phyloP scores from a whole-genome alignment of 2,329 filamentous ascomycete species.

The Cryphonectria radicalis region DNA sequence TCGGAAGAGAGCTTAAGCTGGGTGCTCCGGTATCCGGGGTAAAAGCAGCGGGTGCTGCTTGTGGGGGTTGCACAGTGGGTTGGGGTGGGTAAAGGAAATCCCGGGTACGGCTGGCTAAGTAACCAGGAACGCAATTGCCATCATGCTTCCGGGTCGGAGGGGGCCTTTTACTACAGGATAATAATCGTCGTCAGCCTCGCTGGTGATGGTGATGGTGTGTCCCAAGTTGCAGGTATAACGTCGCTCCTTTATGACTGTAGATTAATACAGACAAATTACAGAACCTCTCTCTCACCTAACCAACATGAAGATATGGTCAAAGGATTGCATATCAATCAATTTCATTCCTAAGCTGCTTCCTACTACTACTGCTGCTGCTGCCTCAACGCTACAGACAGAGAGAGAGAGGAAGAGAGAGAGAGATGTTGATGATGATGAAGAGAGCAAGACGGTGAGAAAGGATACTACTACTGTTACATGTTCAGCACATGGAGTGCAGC shows the following conservation, averaged over 20 bases:
- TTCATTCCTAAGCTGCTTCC: background rate
- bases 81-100: constrained; percentile 14
- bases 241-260: too few species aligned
- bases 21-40: background rate
- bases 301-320: background rate
- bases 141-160: background rate
- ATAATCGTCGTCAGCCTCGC: background rate
- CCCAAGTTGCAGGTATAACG: background rate
- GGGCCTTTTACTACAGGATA: background rate
- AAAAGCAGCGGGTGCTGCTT: background rate
- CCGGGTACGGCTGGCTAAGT: background rate
- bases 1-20: constrained; percentile 24
- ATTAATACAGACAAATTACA: background rate
- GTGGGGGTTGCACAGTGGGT: background rate
- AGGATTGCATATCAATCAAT: background rate
- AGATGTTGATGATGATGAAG: too few species aligned
- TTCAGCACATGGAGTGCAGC: background rate
- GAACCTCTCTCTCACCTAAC: background rate
- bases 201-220: background rate
- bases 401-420: background rate
- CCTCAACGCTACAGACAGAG: background rate
- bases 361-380: background rate
- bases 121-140: background rate
- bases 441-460: too few species aligned
- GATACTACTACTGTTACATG: background rate